Evolutionary conservation across 1,139 yeast species (phyloP).

Genomic region (Geotrichum bryndzae): DNA sequence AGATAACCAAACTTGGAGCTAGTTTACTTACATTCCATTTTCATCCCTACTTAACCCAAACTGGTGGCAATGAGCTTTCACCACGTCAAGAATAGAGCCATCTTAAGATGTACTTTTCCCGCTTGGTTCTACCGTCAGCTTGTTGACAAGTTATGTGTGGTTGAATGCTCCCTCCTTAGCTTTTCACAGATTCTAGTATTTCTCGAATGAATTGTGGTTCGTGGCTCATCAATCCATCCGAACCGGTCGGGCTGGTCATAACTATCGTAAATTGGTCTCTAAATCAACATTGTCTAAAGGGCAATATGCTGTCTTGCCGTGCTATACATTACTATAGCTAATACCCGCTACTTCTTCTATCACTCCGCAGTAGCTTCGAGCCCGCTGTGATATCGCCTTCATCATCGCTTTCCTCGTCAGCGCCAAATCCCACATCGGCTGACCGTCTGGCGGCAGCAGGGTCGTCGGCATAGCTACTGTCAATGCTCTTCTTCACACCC

Average conservation of each 20-base stretch:
- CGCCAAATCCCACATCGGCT: not conserved
- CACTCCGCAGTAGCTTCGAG: constrained; percentile 10
- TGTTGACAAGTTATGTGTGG: not conserved
- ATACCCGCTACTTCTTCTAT: not conserved
- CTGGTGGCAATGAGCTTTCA: too few relatives aligned
- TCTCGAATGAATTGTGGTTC: not conserved
- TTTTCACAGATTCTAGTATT: not conserved
- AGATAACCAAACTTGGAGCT: too few relatives aligned
- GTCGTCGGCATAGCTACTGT: not conserved
- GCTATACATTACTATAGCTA: not conserved
- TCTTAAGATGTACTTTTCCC: not conserved
- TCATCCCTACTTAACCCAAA: too few relatives aligned
- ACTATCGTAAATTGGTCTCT: not conserved
- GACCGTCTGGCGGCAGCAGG: not conserved
- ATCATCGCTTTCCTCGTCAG: constrained; percentile 11
- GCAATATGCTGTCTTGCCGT: not conserved
- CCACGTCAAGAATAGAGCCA: too few relatives aligned
- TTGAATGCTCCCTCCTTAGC: not conserved
- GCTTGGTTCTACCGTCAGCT: not conserved
- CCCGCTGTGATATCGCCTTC: constrained; percentile 16
- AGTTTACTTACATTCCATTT: too few relatives aligned
- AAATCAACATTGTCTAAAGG: not conserved
- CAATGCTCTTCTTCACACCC: not conserved
- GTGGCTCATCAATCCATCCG: not conserved
- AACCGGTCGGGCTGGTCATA: not conserved